phyloP scores from a whole-genome alignment of 2,329 filamentous ascomycete genomes.

The Colletotrichum sansevieriae region DNA sequence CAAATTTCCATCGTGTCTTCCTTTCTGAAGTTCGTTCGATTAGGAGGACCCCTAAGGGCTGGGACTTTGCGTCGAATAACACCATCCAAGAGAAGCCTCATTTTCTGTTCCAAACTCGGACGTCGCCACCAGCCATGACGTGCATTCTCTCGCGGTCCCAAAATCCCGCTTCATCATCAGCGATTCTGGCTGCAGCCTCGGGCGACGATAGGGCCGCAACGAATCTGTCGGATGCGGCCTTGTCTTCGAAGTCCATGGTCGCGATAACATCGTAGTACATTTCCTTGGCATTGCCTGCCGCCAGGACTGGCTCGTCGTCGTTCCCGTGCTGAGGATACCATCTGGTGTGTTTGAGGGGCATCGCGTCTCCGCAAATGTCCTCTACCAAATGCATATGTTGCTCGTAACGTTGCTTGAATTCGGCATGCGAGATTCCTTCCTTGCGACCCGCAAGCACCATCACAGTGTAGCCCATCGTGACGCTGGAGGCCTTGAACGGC shows the following conservation, averaged over 20 bases:
- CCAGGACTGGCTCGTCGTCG: conserved; percentile 13
- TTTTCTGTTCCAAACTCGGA: conserved; percentile 8
- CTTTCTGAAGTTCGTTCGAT: too few relatives aligned
- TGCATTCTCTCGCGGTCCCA: conserved; percentile 32
- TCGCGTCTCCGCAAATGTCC: conserved; percentile 18
- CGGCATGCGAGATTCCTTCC: conserved; percentile 21
- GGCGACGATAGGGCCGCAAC: neutral
- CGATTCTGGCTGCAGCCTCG: conserved; percentile 20
- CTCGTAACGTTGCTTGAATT: conserved; percentile 34
- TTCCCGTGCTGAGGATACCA: conserved; percentile 20
- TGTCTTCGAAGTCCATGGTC: conserved; percentile 21
- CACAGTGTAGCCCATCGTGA: conserved; percentile 23
- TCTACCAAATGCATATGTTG: conserved; percentile 27
- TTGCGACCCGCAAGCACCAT: conserved; percentile 29
- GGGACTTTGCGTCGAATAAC: neutral
- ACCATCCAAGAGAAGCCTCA: conserved; percentile 19
- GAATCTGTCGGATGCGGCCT: conserved; percentile 13
- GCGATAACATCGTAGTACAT: conserved; percentile 30
- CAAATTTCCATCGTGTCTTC: too few relatives aligned
- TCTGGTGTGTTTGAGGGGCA: conserved; percentile 30
- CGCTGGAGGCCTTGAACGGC: neutral
- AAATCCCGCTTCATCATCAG: conserved; percentile 28
- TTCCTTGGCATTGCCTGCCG: conserved; percentile 20
- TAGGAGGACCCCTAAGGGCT: too few relatives aligned
- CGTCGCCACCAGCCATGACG: conserved; percentile 18